Base-by-base conservation (phyloP, 129 eudicot genomes). In the Saposhnikovia divaricata region DNA sequence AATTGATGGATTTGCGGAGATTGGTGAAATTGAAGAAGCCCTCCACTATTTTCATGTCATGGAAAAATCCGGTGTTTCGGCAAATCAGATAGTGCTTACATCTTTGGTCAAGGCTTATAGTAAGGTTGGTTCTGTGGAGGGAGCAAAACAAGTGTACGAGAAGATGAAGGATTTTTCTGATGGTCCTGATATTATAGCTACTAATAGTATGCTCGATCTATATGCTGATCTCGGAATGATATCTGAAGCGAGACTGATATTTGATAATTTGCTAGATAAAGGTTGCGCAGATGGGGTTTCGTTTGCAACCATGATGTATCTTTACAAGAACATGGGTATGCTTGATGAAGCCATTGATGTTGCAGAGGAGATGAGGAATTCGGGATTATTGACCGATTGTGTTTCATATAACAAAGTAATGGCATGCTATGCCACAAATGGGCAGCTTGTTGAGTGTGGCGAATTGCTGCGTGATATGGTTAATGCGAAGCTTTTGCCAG, bases 171-270 rank as follows among this genome's bases (percentile, higher is more conserved):
- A 71, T n/a, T 85, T 93, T 42, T 84, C 87, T 9, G 90, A 82
- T 10, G 98, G 98, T 63, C 93, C 93, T 2, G 97, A 93, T 82
- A 83, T 91, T 19, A 91, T 91, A 73, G 98, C 98, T 45, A 89
- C 97, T 34, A 93, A 93, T 72, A 87, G 91, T 48, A 91, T 93
- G 97, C 87, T 93, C 31, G 83, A 76, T 81, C 83, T 93, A 53
- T 93, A 88, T 83, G 93, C 93, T 5, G 90, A 91, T 78, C 31
- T 91, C 39, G 97, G 98, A 11, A 85, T 93, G 90, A 87, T 91
- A 50, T 89, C 92, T 25, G 96, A 91, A 82, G 98, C 97, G 38
- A 80, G 69, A 74, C 72, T 48, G 72, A 83, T 91, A 50, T 91
- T 85, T 27, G 87, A 91, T 87, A 28, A 74, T 43, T 79, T 93